Conservation (phyloP, 306 rosid genomes). For the Castanospermum australe region DNA sequence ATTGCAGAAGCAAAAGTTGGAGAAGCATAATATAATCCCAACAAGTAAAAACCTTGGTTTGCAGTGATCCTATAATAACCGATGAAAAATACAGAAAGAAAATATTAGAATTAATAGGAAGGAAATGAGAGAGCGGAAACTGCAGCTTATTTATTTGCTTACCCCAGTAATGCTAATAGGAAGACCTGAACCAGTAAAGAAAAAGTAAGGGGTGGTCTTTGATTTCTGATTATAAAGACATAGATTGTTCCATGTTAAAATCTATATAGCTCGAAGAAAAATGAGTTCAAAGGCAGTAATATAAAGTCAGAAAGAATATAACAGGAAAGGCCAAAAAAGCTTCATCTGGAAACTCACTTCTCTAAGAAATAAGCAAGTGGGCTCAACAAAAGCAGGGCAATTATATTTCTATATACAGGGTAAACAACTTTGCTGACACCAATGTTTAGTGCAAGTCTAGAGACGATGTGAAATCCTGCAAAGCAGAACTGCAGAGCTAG, state of each 20-base stretch:
- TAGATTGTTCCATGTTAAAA: background rate
- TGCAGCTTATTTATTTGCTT: slow-evolving; percentile 30
- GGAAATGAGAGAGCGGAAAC: background rate
- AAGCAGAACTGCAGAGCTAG: slow-evolving; percentile 58
- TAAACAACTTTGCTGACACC: slow-evolving; percentile 74
- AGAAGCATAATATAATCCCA: slow-evolving; percentile 67
- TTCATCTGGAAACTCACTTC: slow-evolving; percentile 48
- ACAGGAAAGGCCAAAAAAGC: background rate
- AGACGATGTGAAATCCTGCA: slow-evolving; percentile 81
- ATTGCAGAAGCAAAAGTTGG: slow-evolving; percentile 82
- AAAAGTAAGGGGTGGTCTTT: slow-evolving; percentile 67
- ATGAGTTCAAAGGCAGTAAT: background rate
- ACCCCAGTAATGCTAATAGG: slow-evolving; percentile 70
- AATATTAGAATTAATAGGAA: slow-evolving; percentile 7
- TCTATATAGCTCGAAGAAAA: background rate
- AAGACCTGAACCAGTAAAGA: slow-evolving; percentile 65
- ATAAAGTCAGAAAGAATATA: background rate
- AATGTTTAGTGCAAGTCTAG: slow-evolving; percentile 71
- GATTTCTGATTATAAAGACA: slow-evolving; percentile 43
- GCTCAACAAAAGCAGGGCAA: slow-evolving; percentile 55
- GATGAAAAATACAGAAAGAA: background rate
- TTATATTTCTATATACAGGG: slow-evolving; percentile 63
- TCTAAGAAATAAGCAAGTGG: slow-evolving; percentile 68
- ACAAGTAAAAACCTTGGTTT: slow-evolving; percentile 71
- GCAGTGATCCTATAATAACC: slow-evolving; percentile 54